Evolutionary conservation across 768 basidiomycete genomes (phyloP), one percentile per base, ranked within the genome.

Genomic region (Boletus reticulatus): DNA sequence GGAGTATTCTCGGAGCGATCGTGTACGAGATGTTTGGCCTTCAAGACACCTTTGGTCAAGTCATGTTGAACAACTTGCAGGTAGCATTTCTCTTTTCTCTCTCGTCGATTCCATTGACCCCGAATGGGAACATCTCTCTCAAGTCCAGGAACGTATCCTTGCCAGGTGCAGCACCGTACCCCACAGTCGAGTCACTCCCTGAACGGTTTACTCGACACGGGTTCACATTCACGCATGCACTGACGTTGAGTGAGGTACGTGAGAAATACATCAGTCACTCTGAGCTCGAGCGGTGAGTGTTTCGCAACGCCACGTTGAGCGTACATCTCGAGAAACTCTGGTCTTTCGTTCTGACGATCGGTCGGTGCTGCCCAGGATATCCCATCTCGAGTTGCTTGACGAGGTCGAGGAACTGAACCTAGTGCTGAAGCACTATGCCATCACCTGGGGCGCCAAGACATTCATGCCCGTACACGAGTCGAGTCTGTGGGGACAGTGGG

Each of bases 1-100:
- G 52, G 37, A 49, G 63, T 13, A 16, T 53, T 38, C 73, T 84
- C 3, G 85, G 83, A 24, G 81, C 79, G 4, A 73, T 94, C 14
- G 79, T 94, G 17, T 98, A 98, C 65, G 96, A 60, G 17, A 98
- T 98, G 90, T 95, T 92, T 67, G 88, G 87, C 2, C 75, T 98
- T 5, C 78, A 84, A 19, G 96, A 98, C 66, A 64, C 84, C 0
- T 98, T 98, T 72, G 97, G 96, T n/a, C 79, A 80, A 31, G 90
- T 98, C 20, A 98, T 99, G 94, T 73, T 87, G 53, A 82, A 81
- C 44, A 98, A 98, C 71, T 77, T 98, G 47, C 84, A 81, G 77
- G 94, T 91, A 59, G 29, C 8, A 29, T 29, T 2, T 19, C 13
- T 4, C 8, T 22, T 32, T 17, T 38, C 34, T 12, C 34, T 36